Percentiles rank a stretch among this genome's conserved stretches.
These are phyloP conservation scores for Trypanosoma melophagium DNA, from an alignment of 208 protist genomes.

Conservation along the genomic window DNA sequence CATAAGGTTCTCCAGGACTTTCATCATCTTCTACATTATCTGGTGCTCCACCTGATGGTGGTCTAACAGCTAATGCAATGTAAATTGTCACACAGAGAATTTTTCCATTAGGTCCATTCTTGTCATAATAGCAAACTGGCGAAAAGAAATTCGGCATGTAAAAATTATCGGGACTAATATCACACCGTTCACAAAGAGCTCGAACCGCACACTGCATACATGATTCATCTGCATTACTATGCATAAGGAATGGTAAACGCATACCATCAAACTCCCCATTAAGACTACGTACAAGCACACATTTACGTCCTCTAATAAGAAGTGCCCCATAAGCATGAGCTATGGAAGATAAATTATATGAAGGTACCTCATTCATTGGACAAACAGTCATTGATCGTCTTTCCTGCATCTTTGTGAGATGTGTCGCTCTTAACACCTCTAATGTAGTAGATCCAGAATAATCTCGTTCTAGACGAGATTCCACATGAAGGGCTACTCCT, in stretches of 20 bases:
- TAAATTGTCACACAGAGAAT: conserved; percentile 59
- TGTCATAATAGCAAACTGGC: conserved; percentile 59
- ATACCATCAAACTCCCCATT: conserved; percentile 26
- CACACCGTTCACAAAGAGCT: conserved; percentile 70
- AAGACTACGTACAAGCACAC: conserved; percentile 58
- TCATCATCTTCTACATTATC: conserved; percentile 58
- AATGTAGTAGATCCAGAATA: conserved; percentile 48
- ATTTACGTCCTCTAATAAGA: conserved; percentile 82
- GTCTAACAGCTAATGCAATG: conserved; percentile 51
- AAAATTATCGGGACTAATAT: conserved; percentile 86
- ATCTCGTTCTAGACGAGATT: conserved; percentile 42
- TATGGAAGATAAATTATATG: conserved; percentile 62
- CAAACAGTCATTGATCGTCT: conserved; percentile 64
- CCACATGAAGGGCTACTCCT: conserved; percentile 29
- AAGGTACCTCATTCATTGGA: conserved; percentile 41
- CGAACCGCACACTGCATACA: conserved; percentile 65
- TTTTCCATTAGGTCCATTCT: not conserved
- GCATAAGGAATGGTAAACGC: conserved; percentile 43
- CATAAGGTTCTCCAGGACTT: conserved; percentile 68
- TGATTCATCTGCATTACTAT: conserved; percentile 37
- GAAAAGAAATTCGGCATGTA: conserved; percentile 67
- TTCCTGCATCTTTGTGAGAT: conserved; percentile 55
- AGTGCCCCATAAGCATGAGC: conserved; percentile 66
- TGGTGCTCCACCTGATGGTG: conserved; percentile 54
- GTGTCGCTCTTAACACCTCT: conserved; percentile 35